phyloP scores from a whole-genome alignment of 495 filamentous ascomycete genomes.

The Hypoxylon lienhwacheense region DNA sequence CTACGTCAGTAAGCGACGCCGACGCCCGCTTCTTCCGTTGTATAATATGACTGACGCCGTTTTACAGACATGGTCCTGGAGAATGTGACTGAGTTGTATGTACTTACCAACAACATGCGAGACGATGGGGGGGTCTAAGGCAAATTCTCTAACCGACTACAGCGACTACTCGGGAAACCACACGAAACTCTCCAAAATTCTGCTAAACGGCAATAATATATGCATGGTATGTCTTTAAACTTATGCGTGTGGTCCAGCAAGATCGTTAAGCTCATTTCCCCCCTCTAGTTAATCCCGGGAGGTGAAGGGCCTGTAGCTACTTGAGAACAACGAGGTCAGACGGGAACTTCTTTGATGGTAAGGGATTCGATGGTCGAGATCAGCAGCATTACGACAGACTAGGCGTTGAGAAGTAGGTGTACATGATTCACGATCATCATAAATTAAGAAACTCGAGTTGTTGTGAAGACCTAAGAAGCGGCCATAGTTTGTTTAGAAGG shows the following conservation, averaged over 20 bases:
- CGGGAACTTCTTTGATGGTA: neutral
- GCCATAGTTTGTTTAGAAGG: neutral
- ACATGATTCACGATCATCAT: neutral
- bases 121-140: neutral
- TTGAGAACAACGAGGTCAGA: slow-evolving; percentile 1
- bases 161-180: slow-evolving; percentile 89
- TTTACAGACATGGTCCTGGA: slow-evolving; percentile 91
- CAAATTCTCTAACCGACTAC: slow-evolving; percentile 13
- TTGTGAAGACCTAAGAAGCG: neutral
- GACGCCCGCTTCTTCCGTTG: neutral
- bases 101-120: no score
- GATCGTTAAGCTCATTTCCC: slow-evolving; percentile 1
- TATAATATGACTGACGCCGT: slow-evolving; percentile 1
- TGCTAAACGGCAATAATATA: slow-evolving; percentile 98
- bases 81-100: slow-evolving; percentile 96
- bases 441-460: neutral
- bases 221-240: slow-evolving; percentile 76
- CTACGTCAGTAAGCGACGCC: slow-evolving; percentile 90
- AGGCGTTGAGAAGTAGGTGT: neutral
- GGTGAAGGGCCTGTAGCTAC: slow-evolving; percentile 69
- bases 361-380: neutral
- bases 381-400: neutral
- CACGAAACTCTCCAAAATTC: slow-evolving; percentile 85
- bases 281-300: slow-evolving; percentile 75
- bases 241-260: neutral